Evolutionary conservation across 305 asterid genomes (phyloP).

Genomic region (Fraxinus xanthoxyloides): DNA sequence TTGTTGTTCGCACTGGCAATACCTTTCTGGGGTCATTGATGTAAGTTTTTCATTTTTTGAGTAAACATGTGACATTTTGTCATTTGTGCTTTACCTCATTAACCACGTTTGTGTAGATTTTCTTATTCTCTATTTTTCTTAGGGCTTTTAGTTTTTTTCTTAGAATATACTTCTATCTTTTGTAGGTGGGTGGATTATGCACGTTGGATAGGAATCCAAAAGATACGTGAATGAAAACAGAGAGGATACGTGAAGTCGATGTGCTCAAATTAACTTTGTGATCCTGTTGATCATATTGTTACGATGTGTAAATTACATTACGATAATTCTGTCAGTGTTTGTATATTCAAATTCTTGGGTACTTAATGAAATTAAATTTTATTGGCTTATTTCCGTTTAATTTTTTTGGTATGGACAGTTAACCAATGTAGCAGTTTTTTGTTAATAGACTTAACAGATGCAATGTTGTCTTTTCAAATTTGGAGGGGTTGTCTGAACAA

Average conservation of each 20-base stretch:
- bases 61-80: not conserved
- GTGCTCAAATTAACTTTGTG: too few species aligned
- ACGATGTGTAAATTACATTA: too few species aligned
- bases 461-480: too few species aligned
- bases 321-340: too few species aligned
- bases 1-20: constrained; percentile 86
- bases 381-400: not conserved
- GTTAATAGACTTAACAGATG: too few species aligned
- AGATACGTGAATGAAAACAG: constrained; percentile 44
- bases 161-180: constrained; percentile 2
- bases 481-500: too few species aligned
- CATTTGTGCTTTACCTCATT: not conserved
- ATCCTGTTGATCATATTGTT: too few species aligned
- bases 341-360: not conserved
- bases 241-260: not conserved
- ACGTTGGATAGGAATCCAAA: constrained; percentile 80
- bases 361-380: not conserved
- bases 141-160: not conserved
- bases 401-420: not conserved
- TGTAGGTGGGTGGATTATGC: constrained; percentile 98
- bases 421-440: not conserved
- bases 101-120: not conserved
- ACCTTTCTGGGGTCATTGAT: constrained; percentile 90
- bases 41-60: constrained; percentile 36
- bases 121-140: not conserved